These are phyloP conservation scores for Odonthalia washingtoniensis DNA, from an alignment of 31 red algal species.

Conservation along the genomic window DNA sequence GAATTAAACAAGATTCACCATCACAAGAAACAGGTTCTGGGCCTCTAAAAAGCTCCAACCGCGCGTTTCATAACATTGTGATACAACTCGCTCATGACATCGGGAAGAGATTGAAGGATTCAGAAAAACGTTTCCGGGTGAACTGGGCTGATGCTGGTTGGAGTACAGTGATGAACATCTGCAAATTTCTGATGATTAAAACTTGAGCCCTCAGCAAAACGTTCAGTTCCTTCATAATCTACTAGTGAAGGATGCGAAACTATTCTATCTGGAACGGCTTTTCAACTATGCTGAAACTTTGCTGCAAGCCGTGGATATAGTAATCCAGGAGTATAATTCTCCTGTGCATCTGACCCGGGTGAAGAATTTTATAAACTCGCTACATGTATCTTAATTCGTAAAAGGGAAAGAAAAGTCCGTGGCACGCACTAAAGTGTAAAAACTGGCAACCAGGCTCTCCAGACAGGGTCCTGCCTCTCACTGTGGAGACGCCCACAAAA, in stretches of 20 bases:
- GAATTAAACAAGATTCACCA: background rate
- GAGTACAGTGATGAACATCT: background rate
- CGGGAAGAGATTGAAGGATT: background rate
- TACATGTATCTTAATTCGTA: constrained; percentile 1
- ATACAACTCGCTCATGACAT: too few relatives aligned
- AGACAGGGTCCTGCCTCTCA: constrained; percentile 1
- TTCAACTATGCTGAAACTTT: background rate
- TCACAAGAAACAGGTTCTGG: background rate
- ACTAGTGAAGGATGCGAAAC: background rate
- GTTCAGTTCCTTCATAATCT: background rate
- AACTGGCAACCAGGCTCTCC: background rate
- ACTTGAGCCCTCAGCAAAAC: background rate
- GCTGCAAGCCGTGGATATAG: constrained; percentile 5
- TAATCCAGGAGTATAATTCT: constrained; percentile 2
- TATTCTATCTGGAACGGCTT: background rate
- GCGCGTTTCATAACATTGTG: background rate
- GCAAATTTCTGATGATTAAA: background rate
- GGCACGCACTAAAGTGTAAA: background rate
- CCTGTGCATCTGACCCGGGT: background rate
- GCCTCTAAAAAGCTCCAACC: background rate
- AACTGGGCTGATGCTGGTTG: background rate
- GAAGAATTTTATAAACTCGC: background rate
- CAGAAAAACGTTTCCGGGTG: background rate
- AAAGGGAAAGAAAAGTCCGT: background rate
- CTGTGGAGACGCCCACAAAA: background rate